These are phyloP conservation scores for Lantana camara DNA, from an alignment of 257 asterid species.

Conservation along the genomic window DNA sequence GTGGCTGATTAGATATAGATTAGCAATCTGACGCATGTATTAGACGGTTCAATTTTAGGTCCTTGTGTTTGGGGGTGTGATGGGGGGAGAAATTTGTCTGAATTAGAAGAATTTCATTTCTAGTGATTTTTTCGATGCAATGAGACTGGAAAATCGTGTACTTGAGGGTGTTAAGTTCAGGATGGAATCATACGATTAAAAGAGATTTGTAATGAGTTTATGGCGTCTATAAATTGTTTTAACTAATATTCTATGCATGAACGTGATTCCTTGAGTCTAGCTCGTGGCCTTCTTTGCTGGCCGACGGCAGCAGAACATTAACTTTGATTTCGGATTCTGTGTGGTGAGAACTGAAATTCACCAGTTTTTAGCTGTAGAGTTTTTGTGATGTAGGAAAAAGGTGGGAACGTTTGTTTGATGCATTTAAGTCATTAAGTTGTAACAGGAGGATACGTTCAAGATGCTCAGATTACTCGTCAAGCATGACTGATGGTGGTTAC, in stretches of 20 bases:
- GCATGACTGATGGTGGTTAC: conserved; percentile 17
- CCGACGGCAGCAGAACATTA: neutral
- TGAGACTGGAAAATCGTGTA: neutral
- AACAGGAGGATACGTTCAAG: conserved; percentile 15
- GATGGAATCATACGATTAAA: neutral
- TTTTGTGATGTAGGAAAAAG: neutral
- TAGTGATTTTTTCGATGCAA: neutral
- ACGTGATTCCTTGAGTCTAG: conserved; percentile 3
- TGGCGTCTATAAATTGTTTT: neutral
- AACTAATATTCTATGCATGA: conserved; percentile 4
- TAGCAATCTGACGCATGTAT: conserved; percentile 17
- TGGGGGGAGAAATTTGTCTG: neutral
- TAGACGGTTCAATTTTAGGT: neutral
- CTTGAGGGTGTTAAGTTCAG: conserved; percentile 5
- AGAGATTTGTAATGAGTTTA: neutral
- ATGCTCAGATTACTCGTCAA: conserved; percentile 13
- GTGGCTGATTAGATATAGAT: neutral
- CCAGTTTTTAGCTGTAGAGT: conserved; percentile 2
- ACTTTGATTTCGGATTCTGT: neutral
- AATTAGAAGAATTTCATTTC: conserved; percentile 14
- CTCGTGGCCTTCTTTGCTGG: neutral
- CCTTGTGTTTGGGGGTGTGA: neutral
- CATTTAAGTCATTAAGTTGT: neutral
- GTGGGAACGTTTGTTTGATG: conserved; percentile 12
- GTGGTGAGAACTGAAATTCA: conserved; percentile 4